Evolutionary conservation across 139 green algal genomes (phyloP), one percentile per base, ranked within the genome.

Genomic region (Axilococcus clingmanii): DNA sequence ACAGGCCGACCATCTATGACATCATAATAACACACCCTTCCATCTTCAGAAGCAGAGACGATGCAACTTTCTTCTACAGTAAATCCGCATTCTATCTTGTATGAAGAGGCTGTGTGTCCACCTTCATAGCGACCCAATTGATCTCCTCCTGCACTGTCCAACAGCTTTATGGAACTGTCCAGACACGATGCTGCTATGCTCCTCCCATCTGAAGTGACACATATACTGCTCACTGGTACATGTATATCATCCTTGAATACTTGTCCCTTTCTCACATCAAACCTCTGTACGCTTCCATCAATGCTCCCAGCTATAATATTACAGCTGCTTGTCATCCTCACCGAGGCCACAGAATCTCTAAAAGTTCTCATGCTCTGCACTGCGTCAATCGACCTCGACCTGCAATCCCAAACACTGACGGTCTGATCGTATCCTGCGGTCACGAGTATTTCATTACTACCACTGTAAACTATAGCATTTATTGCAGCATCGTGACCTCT

Each of bases 341-440:
- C 74, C 5, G 66, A 82, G 0, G 82, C 95, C 4, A 97, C 89
- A 35, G 71, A 83, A 66, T 97, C 89, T 44, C 75, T 57, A 59
- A 92, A 94, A 8, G 57, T 58, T 20, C 76, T 80, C 68, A 96
- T 82, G 20, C 41, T 70, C 59, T 95, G 85, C 9, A 96, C 76
- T 11, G 90, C 30, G 7, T 89, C 72, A 8, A 76, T 68, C 9
- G 66, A 84, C 6, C 81, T 68, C 4, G 80, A 87, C 23, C 86
- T 73, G 52, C 72, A 83, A 71, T 97, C 88, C 90, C 90, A 98
- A 3, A 94, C 66, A 43, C 80, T 79, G 30, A 95, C 75, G 16
- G 68, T 76, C 51, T 80, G 69, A 54, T 98, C 91, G 69, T 96
- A 94, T 3, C 84, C 84, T 1, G 71, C 88, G 17, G 70, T 88